Base-by-base conservation (phyloP, 345 rosid species). In the Erucastrum elatum region DNA sequence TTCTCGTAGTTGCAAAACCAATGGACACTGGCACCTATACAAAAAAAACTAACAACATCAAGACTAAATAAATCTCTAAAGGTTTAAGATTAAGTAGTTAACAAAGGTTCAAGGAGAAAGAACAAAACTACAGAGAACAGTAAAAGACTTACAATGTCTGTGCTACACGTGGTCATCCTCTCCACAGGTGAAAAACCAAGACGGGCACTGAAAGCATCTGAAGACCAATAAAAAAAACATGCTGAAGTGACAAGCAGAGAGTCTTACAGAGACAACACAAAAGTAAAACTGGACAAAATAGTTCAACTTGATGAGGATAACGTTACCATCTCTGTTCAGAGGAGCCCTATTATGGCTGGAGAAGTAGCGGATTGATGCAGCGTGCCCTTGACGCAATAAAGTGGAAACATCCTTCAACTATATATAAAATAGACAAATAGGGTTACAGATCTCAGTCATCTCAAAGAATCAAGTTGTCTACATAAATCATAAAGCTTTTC, bases 341-440 rank as follows among this genome's bases (percentile, higher is more conserved):
- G 82, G 79, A 66, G 84, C 10, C 6, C 77, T 82, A 51, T 75
- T 71, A 41, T 78, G 85, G 31, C 87, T 80, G 11, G 97, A 87
- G 71, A 87, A 87, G 81, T 89, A 90, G 5, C 90, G 89, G 56
- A 82, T 79, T 66, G 83, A 81, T 77, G 79, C 16, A 13, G 85
- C 86, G 69, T 68, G 84, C 66, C 89, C 91, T 29, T 84, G 87
- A 67, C 84, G 79, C 68, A 88, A 75, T 56, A 89, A 75, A 49
- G 61, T 80, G 5, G 94, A 74, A 82, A 84, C 84, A 86, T 78
- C 80, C 81, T 86, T 82, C 77, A 94, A 73, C 98, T 94, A 85
- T 66, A 66, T 5, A 65, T 7, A 39, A 26, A 60, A 55, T 66
- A 5, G 11, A 37, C 12, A 13, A 69, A 12, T 60, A 16, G 34